Percentiles rank a stretch among this genome's conserved stretches.
Evolutionary conservation across 495 filamentous ascomycete species (phyloP).

Genomic region (Penicillium robsamsonii): DNA sequence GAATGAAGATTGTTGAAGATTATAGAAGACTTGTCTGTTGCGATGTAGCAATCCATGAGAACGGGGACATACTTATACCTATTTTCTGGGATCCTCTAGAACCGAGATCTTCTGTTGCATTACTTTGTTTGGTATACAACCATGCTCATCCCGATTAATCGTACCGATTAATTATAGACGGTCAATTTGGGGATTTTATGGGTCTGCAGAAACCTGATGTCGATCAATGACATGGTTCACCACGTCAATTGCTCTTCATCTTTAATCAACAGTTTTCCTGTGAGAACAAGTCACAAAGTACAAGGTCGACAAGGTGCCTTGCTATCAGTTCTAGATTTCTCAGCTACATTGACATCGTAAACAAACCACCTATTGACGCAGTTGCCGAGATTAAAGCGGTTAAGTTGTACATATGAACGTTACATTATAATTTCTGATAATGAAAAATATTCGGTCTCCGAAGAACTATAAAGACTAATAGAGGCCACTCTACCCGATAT

Average conservation of each 20-base stretch:
- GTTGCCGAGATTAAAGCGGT: not conserved
- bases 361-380: not conserved
- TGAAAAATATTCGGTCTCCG: not conserved
- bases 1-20: not conserved
- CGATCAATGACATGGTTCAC: not conserved
- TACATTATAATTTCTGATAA: not conserved
- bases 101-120: not conserved
- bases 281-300: too few species aligned
- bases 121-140: not conserved
- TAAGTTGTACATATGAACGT: not conserved
- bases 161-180: conserved; percentile 1
- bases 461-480: not conserved
- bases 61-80: not conserved
- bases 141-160: not conserved
- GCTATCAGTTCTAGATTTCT: too few species aligned
- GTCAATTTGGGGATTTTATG: not conserved
- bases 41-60: not conserved
- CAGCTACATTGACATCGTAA: not conserved
- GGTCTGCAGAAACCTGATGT: not conserved
- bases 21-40: not conserved
- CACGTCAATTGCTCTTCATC: not conserved
- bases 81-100: not conserved
- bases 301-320: not conserved
- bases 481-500: not conserved
- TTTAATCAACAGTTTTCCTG: conserved; percentile 26